Percentiles rank a stretch among this genome's conserved stretches.
Conservation (phyloP, 1,284 basidiomycete species). For the Phellopilus nigrolimitatus region DNA sequence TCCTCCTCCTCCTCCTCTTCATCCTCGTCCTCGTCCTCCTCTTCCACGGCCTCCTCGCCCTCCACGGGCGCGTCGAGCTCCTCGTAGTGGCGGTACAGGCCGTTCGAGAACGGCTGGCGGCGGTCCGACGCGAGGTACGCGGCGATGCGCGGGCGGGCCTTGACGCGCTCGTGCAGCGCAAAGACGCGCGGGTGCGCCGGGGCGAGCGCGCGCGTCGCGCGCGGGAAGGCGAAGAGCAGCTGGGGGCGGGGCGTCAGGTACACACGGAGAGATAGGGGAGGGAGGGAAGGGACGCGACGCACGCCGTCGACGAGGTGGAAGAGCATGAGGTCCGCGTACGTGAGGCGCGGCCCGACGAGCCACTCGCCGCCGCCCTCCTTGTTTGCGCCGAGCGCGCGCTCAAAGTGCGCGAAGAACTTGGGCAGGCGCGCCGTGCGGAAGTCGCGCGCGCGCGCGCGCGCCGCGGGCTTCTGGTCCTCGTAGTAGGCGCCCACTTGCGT, state of each 20-base stretch:
- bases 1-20: no score
- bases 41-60: no score
- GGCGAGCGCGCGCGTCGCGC: constrained; percentile 30
- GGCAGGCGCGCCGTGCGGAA: constrained; percentile 41
- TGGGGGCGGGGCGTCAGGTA: constrained; percentile 27
- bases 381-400: constrained; percentile 33
- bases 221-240: constrained; percentile 45
- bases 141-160: constrained; percentile 33
- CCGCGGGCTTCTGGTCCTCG: constrained; percentile 18
- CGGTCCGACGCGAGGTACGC: constrained; percentile 40
- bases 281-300: constrained; percentile 21
- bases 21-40: constrained; percentile 29
- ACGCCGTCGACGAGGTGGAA: constrained; percentile 36
- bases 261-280: neutral
- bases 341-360: constrained; percentile 36
- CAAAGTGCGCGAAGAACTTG: constrained; percentile 42
- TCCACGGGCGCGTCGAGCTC: constrained; percentile 40
- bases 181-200: constrained; percentile 32
- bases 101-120: constrained; percentile 35
- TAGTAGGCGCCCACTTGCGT: constrained; percentile 11
- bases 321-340: constrained; percentile 43
- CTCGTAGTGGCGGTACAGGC: constrained; percentile 42
- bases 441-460: constrained; percentile 21
- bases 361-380: constrained; percentile 29
- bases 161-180: constrained; percentile 30